Evolutionary conservation across 768 basidiomycete species (phyloP).

Genomic region (Boletales sp.): DNA sequence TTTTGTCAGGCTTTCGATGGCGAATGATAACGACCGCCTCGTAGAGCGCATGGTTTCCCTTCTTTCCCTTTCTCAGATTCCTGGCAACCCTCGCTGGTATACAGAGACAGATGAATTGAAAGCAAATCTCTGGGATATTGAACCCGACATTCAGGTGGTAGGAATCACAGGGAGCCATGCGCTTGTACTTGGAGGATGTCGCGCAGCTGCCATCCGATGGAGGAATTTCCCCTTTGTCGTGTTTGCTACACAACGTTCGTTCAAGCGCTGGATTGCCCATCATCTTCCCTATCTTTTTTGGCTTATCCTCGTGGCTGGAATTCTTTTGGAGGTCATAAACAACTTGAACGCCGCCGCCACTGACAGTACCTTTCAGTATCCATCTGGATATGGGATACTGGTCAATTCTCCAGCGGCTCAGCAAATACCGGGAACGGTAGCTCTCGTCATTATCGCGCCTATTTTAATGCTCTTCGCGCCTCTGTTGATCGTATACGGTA

Average conservation of each 20-base stretch:
- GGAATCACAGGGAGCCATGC: constrained; percentile 15
- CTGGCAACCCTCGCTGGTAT: constrained; percentile 10
- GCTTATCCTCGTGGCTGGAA: too few species aligned
- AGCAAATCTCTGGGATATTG: constrained; percentile 19
- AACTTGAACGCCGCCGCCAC: too few species aligned
- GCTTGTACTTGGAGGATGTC: constrained; percentile 23
- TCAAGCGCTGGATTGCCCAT: constrained; percentile 3
- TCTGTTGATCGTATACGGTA: constrained; percentile 9
- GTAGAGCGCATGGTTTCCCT: constrained; percentile 21
- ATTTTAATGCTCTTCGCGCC: constrained; percentile 14
- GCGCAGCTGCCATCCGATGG: constrained; percentile 20
- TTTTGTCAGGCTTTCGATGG: constrained; percentile 17
- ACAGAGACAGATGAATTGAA: constrained; percentile 15
- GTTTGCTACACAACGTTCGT: constrained; percentile 15
- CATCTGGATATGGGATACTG: too few species aligned
- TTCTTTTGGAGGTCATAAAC: too few species aligned
- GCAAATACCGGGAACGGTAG: too few species aligned
- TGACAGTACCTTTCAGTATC: too few species aligned
- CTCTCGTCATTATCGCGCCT: not conserved
- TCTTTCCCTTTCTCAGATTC: not conserved
- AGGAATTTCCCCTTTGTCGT: constrained; percentile 18
- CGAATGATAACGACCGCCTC: constrained; percentile 20
- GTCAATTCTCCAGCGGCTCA: too few species aligned
- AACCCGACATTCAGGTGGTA: constrained; percentile 12
- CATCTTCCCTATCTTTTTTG: constrained; percentile 6